phyloP scores from a whole-genome alignment of 2,329 filamentous ascomycete species.

The Penicillium sp. region DNA sequence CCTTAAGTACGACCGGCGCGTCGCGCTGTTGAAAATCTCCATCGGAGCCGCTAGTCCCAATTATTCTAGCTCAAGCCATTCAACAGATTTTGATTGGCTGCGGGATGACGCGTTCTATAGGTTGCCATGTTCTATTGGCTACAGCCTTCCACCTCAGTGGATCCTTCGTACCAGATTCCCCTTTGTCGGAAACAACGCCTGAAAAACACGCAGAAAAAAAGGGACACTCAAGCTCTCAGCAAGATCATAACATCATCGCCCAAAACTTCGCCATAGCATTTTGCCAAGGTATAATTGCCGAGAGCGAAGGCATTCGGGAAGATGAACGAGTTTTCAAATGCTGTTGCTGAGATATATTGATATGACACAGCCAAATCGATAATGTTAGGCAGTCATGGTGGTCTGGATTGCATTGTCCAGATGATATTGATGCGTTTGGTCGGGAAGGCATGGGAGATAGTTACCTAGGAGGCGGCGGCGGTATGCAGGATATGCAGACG shows the following conservation, averaged over 20 bases:
- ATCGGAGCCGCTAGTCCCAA: slow-evolving; percentile 40
- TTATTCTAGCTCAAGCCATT: slow-evolving; percentile 41
- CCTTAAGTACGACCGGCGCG: slow-evolving; percentile 47
- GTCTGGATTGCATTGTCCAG: slow-evolving; percentile 1
- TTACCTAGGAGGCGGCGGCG: slow-evolving; percentile 8
- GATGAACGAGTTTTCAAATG: slow-evolving; percentile 22
- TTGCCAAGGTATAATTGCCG: slow-evolving; percentile 1
- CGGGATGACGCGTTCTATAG: slow-evolving; percentile 30
- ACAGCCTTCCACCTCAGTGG: slow-evolving; percentile 18
- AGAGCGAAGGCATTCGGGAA: slow-evolving; percentile 11
- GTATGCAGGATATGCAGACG: slow-evolving; percentile 10
- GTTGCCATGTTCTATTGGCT: slow-evolving; percentile 31
- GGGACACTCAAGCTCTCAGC: slow-evolving; percentile 1
- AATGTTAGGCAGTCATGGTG: slow-evolving; percentile 29
- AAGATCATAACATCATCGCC: slow-evolving; percentile 18
- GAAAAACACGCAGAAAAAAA: slow-evolving; percentile 20
- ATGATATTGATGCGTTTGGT: slow-evolving; percentile 2
- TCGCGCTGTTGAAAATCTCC: slow-evolving; percentile 37
- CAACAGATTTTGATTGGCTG: slow-evolving; percentile 36
- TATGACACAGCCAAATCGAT: slow-evolving; percentile 29
- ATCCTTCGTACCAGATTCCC: slow-evolving; percentile 29
- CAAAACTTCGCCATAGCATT: slow-evolving; percentile 2
- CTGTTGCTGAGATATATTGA: slow-evolving; percentile 21
- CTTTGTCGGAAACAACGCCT: slow-evolving; percentile 30
- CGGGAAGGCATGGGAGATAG: slow-evolving; percentile 1